Evolutionary conservation across 2,329 filamentous ascomycete genomes (phyloP), one percentile per base, ranked within the genome.

Genomic region (Diaporthe sp.): DNA sequence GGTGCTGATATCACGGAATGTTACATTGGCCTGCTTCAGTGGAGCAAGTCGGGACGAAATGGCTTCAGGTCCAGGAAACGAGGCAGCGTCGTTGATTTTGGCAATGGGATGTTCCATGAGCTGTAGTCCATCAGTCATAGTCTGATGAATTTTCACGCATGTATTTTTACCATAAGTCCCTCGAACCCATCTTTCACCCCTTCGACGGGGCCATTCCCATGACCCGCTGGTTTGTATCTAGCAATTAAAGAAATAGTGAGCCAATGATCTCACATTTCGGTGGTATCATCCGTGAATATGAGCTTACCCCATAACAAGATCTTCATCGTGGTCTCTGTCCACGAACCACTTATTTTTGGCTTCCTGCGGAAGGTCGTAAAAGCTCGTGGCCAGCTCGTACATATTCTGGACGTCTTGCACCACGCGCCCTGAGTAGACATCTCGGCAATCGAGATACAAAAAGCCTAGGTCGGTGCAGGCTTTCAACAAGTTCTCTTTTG

Each of bases 391-490:
- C 8, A 70, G 9, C 49, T n/a, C 7, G 34, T 70, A 70, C 65
- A 70, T 70, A 6, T 70, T 42, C n/a, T 70, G 46, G 15, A 70
- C 65, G 4, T 70, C 65, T 28, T 70, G 15, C 34, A 55, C 42
- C 37, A 70, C 65, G 1, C 10, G 46, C 9, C 65, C 65, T 1
- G 65, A 70, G 34, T 17, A 15, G 49, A 55, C 65, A 42, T 55
- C 49, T 25, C 46, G 65, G 49, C 65, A 70, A 34, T 70, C 65
- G n/a, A 70, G 65, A 31, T 70, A 70, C 34, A 70, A 70, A 22
- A 70, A 70, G 13, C 65, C 65, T 6, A 70, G 34, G 34, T 70
- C 65, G 34, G 65, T 70, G 49, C 65, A 70, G 13, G 65, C 65
- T 31, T 70, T 70, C 49, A 70, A 22, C 15, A 70, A 22, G 10